A percentile compares a stretch with the other conserved stretches of the same genome.
Evolutionary conservation across 2,329 filamentous ascomycete species (phyloP).

Genomic region (Stenocarpella maydis): DNA sequence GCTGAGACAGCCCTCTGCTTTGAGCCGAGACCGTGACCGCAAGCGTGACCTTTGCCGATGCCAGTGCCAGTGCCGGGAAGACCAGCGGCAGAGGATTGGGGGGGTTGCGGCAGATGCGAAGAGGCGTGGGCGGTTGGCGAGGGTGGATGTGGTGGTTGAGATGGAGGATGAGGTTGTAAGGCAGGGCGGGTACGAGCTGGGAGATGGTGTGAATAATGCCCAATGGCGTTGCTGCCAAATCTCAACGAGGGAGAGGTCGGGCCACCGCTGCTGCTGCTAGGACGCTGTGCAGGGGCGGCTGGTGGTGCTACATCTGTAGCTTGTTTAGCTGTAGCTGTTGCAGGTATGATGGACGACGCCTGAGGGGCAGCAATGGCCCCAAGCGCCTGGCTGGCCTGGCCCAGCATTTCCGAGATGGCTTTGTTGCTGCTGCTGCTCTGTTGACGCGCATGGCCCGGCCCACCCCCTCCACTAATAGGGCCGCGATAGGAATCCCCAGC

Average conservation of each 20-base stretch:
- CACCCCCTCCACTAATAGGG: slow-evolving; percentile 14
- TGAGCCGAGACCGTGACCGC: neutral
- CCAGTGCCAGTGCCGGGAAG: slow-evolving; percentile 33
- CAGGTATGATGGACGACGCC: neutral
- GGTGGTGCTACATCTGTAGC: no score
- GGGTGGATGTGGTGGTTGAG: slow-evolving; percentile 24
- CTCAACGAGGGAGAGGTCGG: slow-evolving; percentile 25
- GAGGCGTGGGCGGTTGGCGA: slow-evolving; percentile 33
- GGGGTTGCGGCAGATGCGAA: slow-evolving; percentile 34
- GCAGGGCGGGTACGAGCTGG: slow-evolving; percentile 20
- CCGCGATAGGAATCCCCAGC: neutral
- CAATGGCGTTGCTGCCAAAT: slow-evolving; percentile 24
- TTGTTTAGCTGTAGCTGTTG: no score
- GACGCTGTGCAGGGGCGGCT: neutral
- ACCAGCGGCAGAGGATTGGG: slow-evolving; percentile 30
- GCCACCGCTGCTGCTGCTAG: neutral
- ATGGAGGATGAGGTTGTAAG: slow-evolving; percentile 23
- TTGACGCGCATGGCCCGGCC: slow-evolving; percentile 14
- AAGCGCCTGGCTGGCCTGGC: slow-evolving; percentile 26
- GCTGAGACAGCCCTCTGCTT: slow-evolving; percentile 25
- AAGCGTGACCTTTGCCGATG: slow-evolving; percentile 24
- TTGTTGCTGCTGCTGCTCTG: slow-evolving; percentile 21
- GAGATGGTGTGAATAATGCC: slow-evolving; percentile 26
- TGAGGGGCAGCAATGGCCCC: slow-evolving; percentile 24
- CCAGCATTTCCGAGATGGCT: slow-evolving; percentile 12